phyloP scores from a whole-genome alignment of 2,329 filamentous ascomycete genomes.

The Pseudonectria foliicola region DNA sequence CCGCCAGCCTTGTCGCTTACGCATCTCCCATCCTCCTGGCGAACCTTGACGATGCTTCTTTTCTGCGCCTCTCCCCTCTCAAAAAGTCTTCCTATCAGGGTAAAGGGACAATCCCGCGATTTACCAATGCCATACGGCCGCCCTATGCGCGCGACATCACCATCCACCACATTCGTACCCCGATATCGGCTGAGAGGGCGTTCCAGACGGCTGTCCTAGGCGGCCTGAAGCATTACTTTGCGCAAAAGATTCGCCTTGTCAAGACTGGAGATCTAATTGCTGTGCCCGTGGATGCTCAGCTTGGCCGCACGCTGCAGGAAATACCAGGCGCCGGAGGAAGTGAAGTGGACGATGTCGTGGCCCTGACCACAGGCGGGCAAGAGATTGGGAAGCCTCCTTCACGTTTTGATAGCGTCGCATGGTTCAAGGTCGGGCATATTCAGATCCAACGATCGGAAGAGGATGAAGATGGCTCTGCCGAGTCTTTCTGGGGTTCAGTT shows the following conservation, averaged over 20 bases:
- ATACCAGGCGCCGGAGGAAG: slow-evolving; percentile 50
- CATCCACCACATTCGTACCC: slow-evolving; percentile 80
- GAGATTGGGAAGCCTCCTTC: slow-evolving; percentile 19
- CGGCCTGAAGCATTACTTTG: slow-evolving; percentile 82
- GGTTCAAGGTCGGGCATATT: slow-evolving; percentile 86
- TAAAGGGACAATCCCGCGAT: slow-evolving; percentile 48
- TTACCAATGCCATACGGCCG: slow-evolving; percentile 47
- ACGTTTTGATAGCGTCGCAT: slow-evolving; percentile 61
- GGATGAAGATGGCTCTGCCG: slow-evolving; percentile 53
- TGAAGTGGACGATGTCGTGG: slow-evolving; percentile 65
- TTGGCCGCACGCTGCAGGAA: slow-evolving; percentile 77
- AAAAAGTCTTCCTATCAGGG: slow-evolving; percentile 43
- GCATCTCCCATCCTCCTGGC: slow-evolving; percentile 80
- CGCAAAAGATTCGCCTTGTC: slow-evolving; percentile 72
- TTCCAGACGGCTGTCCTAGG: slow-evolving; percentile 82
- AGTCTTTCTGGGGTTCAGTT: slow-evolving; percentile 76
- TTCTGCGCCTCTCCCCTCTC: slow-evolving; percentile 70
- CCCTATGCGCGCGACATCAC: slow-evolving; percentile 69
- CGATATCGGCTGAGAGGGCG: slow-evolving; percentile 75
- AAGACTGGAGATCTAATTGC: slow-evolving; percentile 84
- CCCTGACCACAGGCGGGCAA: slow-evolving; percentile 38
- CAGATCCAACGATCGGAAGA: slow-evolving; percentile 45
- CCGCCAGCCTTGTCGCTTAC: slow-evolving; percentile 56
- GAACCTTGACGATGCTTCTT: slow-evolving; percentile 73
- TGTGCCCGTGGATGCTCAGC: slow-evolving; percentile 77